Base-by-base conservation (phyloP, 345 rosid genomes). In the Turritis glabra region DNA sequence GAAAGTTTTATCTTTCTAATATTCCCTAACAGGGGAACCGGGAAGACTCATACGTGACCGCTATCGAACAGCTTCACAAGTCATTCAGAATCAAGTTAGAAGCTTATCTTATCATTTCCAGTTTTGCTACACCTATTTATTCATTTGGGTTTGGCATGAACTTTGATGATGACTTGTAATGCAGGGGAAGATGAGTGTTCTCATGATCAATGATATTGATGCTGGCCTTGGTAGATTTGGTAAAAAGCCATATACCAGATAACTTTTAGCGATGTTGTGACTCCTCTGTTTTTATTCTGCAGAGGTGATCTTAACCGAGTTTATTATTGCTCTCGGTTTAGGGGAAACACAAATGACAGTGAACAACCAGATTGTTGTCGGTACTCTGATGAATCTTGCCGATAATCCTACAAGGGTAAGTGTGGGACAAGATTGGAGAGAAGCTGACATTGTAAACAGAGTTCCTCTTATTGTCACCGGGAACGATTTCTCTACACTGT, bases 141-240 rank as follows among this genome's bases (percentile, higher is more conserved):
- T 14, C 12, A 22, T 14, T 35, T 15, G 40, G 18, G 12, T 15
- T 30, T 80, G 66, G 26, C 25, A 4, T 80, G 55, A 63, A 43
- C 60, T 65, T 73, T 53, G 65, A 14, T 32, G 75, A 17, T 69
- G 58, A 44, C 6, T 3, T 60, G 22, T 60, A 43, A 80, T 86
- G 83, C 91, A 91, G 97, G 98, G 98, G n/a, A 94, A 89, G 80
- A 87, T 94, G 95, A 91, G 91, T 75, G 93, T 96, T 84, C 85
- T 91, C 79, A 89, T 94, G 95, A 85, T 94, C 82, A 89, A 91
- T 84, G 97, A 94, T 70, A 85, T 91, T 69, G 98, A 94, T 85
- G 98, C 95, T 75, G 98, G 98, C 67, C 89, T 89, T 73, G 97
- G 98, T 66, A 86, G 97, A 89, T 94, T 94, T 77, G 97, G 98